Evolutionary conservation across 495 filamentous ascomycete species (phyloP).

Genomic region (Staphylotrichum longicolle): DNA sequence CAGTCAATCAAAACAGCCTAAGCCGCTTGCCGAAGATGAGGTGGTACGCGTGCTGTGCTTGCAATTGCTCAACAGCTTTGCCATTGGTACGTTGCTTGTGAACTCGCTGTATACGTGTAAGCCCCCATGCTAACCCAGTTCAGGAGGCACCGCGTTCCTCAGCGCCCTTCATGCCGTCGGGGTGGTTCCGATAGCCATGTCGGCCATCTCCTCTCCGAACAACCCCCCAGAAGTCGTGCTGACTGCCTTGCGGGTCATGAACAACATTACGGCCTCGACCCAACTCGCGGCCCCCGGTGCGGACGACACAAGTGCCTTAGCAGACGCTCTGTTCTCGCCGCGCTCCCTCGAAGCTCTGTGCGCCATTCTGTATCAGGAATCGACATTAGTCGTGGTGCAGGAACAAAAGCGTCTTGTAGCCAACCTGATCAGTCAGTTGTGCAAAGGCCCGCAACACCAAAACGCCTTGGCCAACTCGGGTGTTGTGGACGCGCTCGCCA

Average conservation of each 20-base stretch:
- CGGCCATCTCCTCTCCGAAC: constrained; percentile 62
- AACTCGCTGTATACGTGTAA: background rate
- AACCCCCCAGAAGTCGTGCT: constrained; percentile 64
- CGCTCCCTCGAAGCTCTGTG: constrained; percentile 57
- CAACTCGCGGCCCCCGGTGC: constrained; percentile 39
- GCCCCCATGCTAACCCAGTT: constrained; percentile 20
- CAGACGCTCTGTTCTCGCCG: constrained; percentile 62
- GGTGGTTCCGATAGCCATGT: constrained; percentile 64
- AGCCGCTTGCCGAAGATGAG: constrained; percentile 51
- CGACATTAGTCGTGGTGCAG: constrained; percentile 49
- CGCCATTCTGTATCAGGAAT: constrained; percentile 62
- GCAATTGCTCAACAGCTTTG: constrained; percentile 77
- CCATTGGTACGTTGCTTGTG: constrained; percentile 60
- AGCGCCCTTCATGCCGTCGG: constrained; percentile 65
- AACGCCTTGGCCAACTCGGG: constrained; percentile 64
- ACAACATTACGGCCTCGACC: constrained; percentile 66
- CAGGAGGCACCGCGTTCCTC: constrained; percentile 80
- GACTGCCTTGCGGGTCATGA: constrained; percentile 71
- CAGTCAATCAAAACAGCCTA: constrained; percentile 26
- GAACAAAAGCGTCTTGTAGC: constrained; percentile 64
- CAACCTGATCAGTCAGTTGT: constrained; percentile 62
- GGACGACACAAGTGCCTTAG: constrained; percentile 43
- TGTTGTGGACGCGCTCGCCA: constrained; percentile 76
- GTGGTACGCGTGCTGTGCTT: constrained; percentile 73
- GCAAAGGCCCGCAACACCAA: constrained; percentile 66